These are phyloP conservation scores for Cyclotella kingstonii DNA, from an alignment of 108 stramenopile species.

Conservation along the genomic window DNA sequence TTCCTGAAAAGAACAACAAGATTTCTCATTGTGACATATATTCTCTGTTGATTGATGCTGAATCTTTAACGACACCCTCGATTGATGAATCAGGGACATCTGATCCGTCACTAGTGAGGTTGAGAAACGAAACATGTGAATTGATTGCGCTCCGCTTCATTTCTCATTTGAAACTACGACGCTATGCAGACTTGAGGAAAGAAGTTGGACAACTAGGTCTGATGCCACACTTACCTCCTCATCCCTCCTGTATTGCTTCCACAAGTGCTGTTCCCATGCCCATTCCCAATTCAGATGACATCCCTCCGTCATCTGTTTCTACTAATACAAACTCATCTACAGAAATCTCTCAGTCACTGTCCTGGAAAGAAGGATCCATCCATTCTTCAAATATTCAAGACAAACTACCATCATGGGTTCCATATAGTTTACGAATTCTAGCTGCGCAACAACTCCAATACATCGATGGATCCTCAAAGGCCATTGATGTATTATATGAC, in stretches of 20 bases:
- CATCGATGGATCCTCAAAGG: slow-evolving; percentile 26
- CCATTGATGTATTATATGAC: slow-evolving; percentile 55
- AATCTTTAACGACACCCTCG: neutral
- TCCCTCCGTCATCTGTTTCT: neutral
- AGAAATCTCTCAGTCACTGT: neutral
- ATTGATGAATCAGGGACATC: neutral
- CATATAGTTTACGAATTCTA: slow-evolving; percentile 50
- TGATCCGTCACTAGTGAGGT: neutral
- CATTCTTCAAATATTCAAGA: slow-evolving; percentile 4
- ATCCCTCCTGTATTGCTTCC: neutral
- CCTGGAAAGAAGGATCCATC: slow-evolving; percentile 27
- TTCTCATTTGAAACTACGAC: slow-evolving; percentile 58
- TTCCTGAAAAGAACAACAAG: neutral
- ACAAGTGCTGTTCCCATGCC: neutral
- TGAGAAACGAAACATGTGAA: slow-evolving; percentile 58
- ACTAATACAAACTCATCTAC: neutral
- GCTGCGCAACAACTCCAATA: slow-evolving; percentile 61
- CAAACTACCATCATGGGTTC: slow-evolving; percentile 26
- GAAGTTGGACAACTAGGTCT: slow-evolving; percentile 59
- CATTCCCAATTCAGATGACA: neutral
- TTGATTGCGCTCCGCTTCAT: slow-evolving; percentile 64
- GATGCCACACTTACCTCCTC: slow-evolving; percentile 22
- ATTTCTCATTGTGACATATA: slow-evolving; percentile 7
- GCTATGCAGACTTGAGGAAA: slow-evolving; percentile 54
- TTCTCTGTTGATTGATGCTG: slow-evolving; percentile 15